These are phyloP conservation scores for Rhodosporidiobolus odoratus DNA, from an alignment of 768 basidiomycete species.

Conservation along the genomic window DNA sequence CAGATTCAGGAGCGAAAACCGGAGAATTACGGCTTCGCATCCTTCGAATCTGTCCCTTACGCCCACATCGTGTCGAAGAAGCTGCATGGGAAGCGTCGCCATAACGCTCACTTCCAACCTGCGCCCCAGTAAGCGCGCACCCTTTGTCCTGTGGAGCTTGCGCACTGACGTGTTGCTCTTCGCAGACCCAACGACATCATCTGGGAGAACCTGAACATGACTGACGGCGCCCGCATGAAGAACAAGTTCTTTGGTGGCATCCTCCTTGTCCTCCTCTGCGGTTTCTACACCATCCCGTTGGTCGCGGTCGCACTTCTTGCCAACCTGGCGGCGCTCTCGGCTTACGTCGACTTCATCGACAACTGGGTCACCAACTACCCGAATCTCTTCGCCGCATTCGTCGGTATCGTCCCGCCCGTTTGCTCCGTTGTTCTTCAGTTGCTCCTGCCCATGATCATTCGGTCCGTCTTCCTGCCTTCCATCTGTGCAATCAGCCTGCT, in stretches of 20 bases:
- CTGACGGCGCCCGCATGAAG: constrained; percentile 60
- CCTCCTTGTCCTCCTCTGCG: constrained; percentile 71
- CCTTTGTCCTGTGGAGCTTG: background rate
- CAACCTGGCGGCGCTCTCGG: constrained; percentile 59
- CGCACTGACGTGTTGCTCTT: background rate
- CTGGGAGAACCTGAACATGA: constrained; percentile 82
- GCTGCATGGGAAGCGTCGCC: constrained; percentile 63
- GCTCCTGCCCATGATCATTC: constrained; percentile 86
- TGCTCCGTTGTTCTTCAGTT: constrained; percentile 70
- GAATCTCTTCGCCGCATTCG: constrained; percentile 70
- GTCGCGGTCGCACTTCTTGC: constrained; percentile 84
- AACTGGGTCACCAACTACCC: constrained; percentile 63
- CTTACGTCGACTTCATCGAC: constrained; percentile 69
- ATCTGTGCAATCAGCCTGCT: constrained; percentile 50
- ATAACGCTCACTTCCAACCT: constrained; percentile 64
- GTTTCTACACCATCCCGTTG: constrained; percentile 90
- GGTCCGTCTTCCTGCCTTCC: constrained; percentile 53
- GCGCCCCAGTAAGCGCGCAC: constrained; percentile 67
- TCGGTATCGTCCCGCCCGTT: constrained; percentile 82
- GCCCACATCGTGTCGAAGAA: constrained; percentile 77
- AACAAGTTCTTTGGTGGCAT: constrained; percentile 72
- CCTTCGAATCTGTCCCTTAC: constrained; percentile 66
- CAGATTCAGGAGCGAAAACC: constrained; percentile 53
- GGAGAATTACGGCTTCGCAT: constrained; percentile 68
- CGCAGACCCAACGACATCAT: constrained; percentile 51